phyloP scores from a whole-genome alignment of 140 eudicot genomes.

The Oenanthe javanica region DNA sequence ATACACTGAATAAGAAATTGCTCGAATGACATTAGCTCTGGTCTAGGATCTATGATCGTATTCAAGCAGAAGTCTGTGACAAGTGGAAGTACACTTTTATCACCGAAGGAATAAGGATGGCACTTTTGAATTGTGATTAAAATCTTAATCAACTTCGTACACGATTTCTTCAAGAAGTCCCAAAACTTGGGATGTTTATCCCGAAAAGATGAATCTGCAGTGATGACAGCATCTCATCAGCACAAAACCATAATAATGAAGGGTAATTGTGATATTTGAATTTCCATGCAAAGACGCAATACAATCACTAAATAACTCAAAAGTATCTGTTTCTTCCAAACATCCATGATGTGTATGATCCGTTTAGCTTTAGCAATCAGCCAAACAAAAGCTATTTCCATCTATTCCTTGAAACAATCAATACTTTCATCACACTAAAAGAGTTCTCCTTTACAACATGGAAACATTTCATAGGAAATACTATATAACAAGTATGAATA shows the following conservation, averaged over 20 bases:
- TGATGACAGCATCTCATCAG: conserved; percentile 25
- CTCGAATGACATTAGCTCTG: conserved; percentile 68
- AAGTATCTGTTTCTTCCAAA: background rate
- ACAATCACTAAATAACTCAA: background rate
- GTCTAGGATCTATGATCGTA: conserved; percentile 80
- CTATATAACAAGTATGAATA: background rate
- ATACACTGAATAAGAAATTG: conserved; percentile 81
- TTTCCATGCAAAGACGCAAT: background rate
- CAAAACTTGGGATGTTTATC: conserved; percentile 56
- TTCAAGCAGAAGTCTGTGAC: conserved; percentile 77
- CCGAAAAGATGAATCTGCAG: conserved; percentile 75
- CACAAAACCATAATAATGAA: conserved; percentile 4
- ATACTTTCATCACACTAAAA: background rate
- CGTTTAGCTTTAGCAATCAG: background rate
- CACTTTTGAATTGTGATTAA: conserved; percentile 66
- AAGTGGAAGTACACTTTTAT: conserved; percentile 65
- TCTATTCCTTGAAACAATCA: background rate
- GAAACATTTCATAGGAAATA: background rate
- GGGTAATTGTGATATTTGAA: background rate
- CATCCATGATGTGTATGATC: background rate
- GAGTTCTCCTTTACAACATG: background rate
- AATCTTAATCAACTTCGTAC: conserved; percentile 83
- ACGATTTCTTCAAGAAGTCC: conserved; percentile 64
- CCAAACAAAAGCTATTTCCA: background rate
- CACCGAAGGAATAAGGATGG: conserved; percentile 98